These are phyloP conservation scores for Urostyla sp. DNA, from an alignment of 73 alveolate genomes.

Conservation along the genomic window DNA sequence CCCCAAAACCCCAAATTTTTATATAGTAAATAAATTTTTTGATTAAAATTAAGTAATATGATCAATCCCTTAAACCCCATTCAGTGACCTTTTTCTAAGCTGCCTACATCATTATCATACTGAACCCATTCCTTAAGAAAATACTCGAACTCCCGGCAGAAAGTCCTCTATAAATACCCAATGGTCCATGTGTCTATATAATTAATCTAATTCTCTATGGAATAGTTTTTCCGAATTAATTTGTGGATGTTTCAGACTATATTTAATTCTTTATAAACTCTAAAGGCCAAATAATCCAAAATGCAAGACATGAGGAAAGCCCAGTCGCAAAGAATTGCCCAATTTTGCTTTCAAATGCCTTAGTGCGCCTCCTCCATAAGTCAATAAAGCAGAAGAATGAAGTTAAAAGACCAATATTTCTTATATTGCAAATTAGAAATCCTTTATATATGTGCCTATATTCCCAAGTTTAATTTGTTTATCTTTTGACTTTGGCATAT, in stretches of 20 bases:
- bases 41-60: neutral
- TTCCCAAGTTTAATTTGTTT: conserved; percentile 43
- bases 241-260: conserved; percentile 24
- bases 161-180: conserved; percentile 62
- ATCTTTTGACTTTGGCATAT: conserved; percentile 71
- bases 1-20: too few species aligned
- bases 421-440: neutral
- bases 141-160: conserved; percentile 74
- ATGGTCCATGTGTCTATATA: conserved; percentile 4
- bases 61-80: conserved; percentile 43
- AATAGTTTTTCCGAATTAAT: conserved; percentile 19
- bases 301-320: conserved; percentile 53
- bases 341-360: conserved; percentile 18
- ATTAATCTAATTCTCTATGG: conserved; percentile 5
- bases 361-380: conserved; percentile 28
- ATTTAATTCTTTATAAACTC: conserved; percentile 70
- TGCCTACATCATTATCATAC: conserved; percentile 53
- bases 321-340: conserved; percentile 45
- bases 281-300: conserved; percentile 78
- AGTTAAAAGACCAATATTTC: conserved; percentile 36
- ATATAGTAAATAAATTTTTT: too few species aligned
- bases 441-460: conserved; percentile 38
- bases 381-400: conserved; percentile 31
- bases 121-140: conserved; percentile 72
- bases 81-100: conserved; percentile 44